Base-by-base conservation (phyloP, 2,329 filamentous ascomycete species). In the Colletotrichum graminicola region DNA sequence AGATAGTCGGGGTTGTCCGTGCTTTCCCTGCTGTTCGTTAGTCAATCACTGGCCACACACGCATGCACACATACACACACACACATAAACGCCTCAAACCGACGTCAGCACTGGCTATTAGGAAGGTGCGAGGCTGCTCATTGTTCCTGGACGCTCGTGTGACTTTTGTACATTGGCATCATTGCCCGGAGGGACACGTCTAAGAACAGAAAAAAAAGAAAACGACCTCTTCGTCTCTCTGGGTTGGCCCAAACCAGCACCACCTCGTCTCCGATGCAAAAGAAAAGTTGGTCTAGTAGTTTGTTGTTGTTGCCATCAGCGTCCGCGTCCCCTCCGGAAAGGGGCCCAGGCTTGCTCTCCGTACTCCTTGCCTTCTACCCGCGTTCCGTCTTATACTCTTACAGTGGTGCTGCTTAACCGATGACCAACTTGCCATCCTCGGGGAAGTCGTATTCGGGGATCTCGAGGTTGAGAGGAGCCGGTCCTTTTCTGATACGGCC, bases 401-500 rank as follows among this genome's bases (percentile, higher is more conserved):
- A 74, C 73, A 74, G 43, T 59, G 62, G 32, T 39, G 56, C 73
- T 68, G 73, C 81, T 89, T 95, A 99, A 92, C 96, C 96, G 85
- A 99, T 97, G 78, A 98, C 84, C 77, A 99, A 88, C 85, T 91
- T 92, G 81, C 89, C 91, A 16, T 98, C 96, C 82, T 95, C 93
- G 75, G 94, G 91, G 90, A 99, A 98, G 79, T 93, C 94, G 88
- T 98, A 97, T 79, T 85, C 83, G 76, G 95, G 96, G 77, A 98
- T 91, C 88, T 98, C 96, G 81, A 99, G 91, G 89, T 99, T 99
- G 80, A 99, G 90, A 76, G 96, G 96, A 74, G 96, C 96, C 75
- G 96, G 96, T 76, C 96, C 96, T 90, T 94, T 98, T 88, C 96
- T 92, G 90, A 97, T 94, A 85, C 96, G 94, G 83, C 96, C 96